Evolutionary conservation across 495 filamentous ascomycete species (phyloP), one percentile per base, ranked within the genome.

Genomic region (Neohortaea acidophila): DNA sequence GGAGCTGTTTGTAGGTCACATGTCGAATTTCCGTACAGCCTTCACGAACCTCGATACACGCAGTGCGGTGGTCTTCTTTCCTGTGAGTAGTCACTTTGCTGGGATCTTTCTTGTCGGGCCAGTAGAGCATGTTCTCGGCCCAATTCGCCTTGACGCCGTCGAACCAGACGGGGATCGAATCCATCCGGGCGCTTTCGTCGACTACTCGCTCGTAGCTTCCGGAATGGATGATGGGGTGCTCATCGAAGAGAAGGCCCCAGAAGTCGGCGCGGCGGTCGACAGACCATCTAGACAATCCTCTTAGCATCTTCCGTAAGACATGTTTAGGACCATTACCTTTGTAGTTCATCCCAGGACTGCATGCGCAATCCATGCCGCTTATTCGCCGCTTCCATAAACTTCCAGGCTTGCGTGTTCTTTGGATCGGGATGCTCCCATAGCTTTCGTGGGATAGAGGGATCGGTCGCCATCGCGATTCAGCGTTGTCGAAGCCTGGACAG

Each of bases 41-140:
- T 59, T 87, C 81, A 20, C 80, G 69, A 13, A 84, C 67, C 52
- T 79, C 72, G n/a, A 73, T 81, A 23, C 76, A 39, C 17, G 77
- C 79, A 28, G 80, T 62, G 50, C 75, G 81, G 36, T 43, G 47
- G 37, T 84, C 76, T 49, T 82, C 78, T 58, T 87, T 87, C 24
- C 66, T 63, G 24, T 43, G 34, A 6, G 54, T 75, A 4, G 58
- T 58, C 10, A 57, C 51, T 22, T 58, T 53, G 19, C 45, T 48
- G 2, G 45, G 38, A 14, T 51, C 43, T 18, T 53, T 52, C 2
- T 52, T 29, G 12, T 56, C 46, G 11, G 60, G 52, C 23, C 67
- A 62, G 57, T 57, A 77, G 21, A 78, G 60, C 23, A 74, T 51
- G 51, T 79, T 79, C 56, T 81, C 76, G 27, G 73, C 66, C 47